These are phyloP conservation scores for Pseudomassariella vexata DNA, from an alignment of 2,329 filamentous ascomycete genomes.

Conservation along the genomic window DNA sequence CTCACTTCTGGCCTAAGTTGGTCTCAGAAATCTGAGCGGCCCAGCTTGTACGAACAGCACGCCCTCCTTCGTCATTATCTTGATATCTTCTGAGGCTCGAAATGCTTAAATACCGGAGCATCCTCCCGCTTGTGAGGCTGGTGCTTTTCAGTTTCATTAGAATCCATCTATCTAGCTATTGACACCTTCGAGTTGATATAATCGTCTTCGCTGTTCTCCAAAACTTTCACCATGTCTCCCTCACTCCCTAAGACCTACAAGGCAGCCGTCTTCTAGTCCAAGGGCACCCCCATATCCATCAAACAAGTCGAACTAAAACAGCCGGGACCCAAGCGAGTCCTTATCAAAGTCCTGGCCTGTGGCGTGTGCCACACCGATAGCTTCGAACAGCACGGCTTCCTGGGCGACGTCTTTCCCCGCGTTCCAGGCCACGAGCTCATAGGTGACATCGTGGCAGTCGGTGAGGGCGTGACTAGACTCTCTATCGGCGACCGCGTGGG, in stretches of 20 bases:
- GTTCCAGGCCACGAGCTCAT: constrained; percentile 68
- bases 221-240: constrained; percentile 22
- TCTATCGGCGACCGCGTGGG: constrained; percentile 62
- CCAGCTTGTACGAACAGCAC: too few species aligned
- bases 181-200: too few species aligned
- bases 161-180: too few species aligned
- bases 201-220: too few species aligned
- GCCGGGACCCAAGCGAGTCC: constrained; percentile 52
- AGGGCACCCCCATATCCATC: constrained; percentile 47
- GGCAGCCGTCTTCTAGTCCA: constrained; percentile 53
- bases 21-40: too few species aligned
- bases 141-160: too few species aligned
- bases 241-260: constrained; percentile 60
- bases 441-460: constrained; percentile 58
- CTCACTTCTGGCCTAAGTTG: too few species aligned
- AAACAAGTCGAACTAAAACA: constrained; percentile 53
- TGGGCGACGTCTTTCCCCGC: constrained; percentile 54
- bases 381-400: constrained; percentile 36
- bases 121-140: too few species aligned
- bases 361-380: constrained; percentile 66
- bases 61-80: too few species aligned
- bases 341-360: constrained; percentile 67
- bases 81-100: too few species aligned
- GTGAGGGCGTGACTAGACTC: constrained; percentile 50
- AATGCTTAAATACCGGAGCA: too few species aligned